Evolutionary conservation across 371 early-diverging fungal species (phyloP), one percentile per base, ranked within the genome.

Genomic region (Lichtheimia corymbifera): DNA sequence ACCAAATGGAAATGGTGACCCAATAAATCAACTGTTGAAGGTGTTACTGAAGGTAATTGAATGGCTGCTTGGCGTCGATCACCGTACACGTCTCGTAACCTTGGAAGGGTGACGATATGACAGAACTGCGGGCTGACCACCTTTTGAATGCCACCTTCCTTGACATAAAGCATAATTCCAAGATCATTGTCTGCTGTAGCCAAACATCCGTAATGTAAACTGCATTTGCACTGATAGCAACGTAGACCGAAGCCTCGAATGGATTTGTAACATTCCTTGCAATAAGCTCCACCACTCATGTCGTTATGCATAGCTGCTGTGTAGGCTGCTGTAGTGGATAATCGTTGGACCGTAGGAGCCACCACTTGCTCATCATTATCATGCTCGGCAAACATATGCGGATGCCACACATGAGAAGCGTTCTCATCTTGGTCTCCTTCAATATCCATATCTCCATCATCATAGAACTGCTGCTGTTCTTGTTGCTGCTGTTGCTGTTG

Each of bases 1-100:
- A 83, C 79, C 2, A 83, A 68, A 7, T 78, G 72, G 49, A 86
- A 82, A 14, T 70, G 65, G 30, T 86, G 87, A 0, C 83, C 80
- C 0, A 68, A 42, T 11, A 73, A 15, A 50, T 64, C 44, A 0
- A 63, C 60, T 22, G 61, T 41, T 12, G 3, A 22, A 22, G 5
- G 13, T 14, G 30, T 25, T 15, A 20, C 24, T n/a, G 47, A 47
- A 22, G 41, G 24, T 11, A 27, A 47, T n/a, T 47, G 18, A 47
- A 47, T 47, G 22, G 47, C 47, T 6, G 47, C 47, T n/a, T 18
- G 18, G 14, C 18, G 70, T 2, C 76, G 68, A 35, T 35, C 35
- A 6, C 35, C 35, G 9, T 35, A 35, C 1, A 35, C 35, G 9
- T 35, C 35, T 35, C 35, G 4, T 35, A 35, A 35, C 9, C 35